phyloP scores from a whole-genome alignment of 352 stramenopile species.

The Synura sp. region DNA sequence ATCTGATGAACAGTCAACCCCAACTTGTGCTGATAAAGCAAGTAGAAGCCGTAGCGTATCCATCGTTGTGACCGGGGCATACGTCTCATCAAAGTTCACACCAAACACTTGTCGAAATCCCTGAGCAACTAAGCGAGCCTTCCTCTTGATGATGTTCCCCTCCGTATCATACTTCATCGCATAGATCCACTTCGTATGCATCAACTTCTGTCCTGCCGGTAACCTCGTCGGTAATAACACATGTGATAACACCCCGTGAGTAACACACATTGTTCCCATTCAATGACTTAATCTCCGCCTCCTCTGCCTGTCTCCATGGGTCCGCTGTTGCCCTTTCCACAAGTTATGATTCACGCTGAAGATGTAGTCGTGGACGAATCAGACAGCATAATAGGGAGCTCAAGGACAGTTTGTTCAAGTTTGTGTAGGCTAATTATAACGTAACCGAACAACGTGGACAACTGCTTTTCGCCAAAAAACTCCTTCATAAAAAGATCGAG shows the following conservation, averaged over 20 bases:
- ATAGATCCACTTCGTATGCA: conserved; percentile 20
- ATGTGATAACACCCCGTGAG: too few species aligned
- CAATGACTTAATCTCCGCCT: neutral
- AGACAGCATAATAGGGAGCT: too few species aligned
- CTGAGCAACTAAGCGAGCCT: neutral
- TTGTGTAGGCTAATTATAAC: too few species aligned
- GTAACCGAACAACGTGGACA: too few species aligned
- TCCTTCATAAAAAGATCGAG: too few species aligned
- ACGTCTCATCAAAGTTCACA: conserved; percentile 25
- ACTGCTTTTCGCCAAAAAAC: too few species aligned
- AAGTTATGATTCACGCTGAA: too few species aligned
- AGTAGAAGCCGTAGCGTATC: neutral
- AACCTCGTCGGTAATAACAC: too few species aligned
- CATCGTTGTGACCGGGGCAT: neutral
- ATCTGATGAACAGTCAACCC: conserved; percentile 4
- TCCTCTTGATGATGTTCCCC: neutral
- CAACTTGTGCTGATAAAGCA: conserved; percentile 7
- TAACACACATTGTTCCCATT: conserved; percentile 5
- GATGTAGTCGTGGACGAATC: too few species aligned
- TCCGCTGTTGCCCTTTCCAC: too few species aligned
- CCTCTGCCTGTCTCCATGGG: neutral
- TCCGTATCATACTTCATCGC: conserved; percentile 1
- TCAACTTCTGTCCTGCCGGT: neutral
- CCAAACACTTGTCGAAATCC: conserved; percentile 7
- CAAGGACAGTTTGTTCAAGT: too few species aligned